These are phyloP conservation scores for Alternaria longipes DNA, from an alignment of 2,329 filamentous ascomycete genomes.

Conservation along the genomic window DNA sequence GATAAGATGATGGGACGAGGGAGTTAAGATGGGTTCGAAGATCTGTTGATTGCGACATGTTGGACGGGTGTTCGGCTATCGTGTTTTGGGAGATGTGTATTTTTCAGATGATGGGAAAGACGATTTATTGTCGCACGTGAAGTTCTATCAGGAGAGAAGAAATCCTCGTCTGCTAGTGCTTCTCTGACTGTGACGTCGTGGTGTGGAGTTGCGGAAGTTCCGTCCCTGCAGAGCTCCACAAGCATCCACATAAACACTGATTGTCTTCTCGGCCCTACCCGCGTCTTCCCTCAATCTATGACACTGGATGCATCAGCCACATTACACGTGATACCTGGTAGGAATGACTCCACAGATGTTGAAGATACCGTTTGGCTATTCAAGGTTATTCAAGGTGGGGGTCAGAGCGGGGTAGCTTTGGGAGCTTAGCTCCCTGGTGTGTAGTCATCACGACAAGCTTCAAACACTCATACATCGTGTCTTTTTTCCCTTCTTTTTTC, in stretches of 20 bases:
- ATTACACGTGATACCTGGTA: neutral
- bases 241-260: neutral
- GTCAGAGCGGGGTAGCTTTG: conserved; percentile 11
- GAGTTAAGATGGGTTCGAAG: conserved; percentile 10
- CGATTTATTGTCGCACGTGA: neutral
- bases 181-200: conserved; percentile 14
- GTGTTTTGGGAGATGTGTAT: neutral
- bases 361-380: neutral
- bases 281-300: neutral
- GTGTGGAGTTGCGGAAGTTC: conserved; percentile 14
- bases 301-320: neutral
- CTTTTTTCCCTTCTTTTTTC: neutral
- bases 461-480: neutral
- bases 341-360: neutral
- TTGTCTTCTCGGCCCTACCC: neutral
- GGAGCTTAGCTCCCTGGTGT: neutral
- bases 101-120: neutral
- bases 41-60: conserved; percentile 11
- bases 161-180: conserved; percentile 11
- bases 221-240: conserved; percentile 4
- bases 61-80: neutral
- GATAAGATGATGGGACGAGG: conserved; percentile 10
- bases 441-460: neutral
- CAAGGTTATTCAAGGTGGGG: neutral
- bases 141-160: neutral